phyloP scores from a whole-genome alignment of 2,329 filamentous ascomycete species.

The Verticillium longisporum region DNA sequence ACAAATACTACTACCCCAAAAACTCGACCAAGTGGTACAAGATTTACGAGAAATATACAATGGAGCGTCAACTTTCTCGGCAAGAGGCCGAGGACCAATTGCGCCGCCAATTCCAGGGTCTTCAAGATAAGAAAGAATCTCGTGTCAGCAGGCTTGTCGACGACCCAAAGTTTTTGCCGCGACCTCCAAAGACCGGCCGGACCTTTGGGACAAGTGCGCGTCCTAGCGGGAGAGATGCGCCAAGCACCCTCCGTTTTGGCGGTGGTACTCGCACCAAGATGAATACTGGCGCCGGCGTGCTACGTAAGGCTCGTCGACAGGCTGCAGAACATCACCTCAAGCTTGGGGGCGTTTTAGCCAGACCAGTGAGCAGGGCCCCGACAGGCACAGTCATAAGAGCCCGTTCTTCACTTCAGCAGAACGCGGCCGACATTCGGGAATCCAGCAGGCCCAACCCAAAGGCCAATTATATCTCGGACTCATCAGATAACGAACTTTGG shows the following conservation, averaged over 20 bases:
- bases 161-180: constrained; percentile 34
- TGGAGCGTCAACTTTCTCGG: constrained; percentile 48
- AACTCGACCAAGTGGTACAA: constrained; percentile 69
- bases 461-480: constrained; percentile 33
- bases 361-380: constrained; percentile 1
- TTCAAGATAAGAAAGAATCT: constrained; percentile 50
- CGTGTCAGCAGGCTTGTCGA: constrained; percentile 53
- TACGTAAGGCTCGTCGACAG: constrained; percentile 50
- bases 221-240: constrained; percentile 13
- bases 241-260: constrained; percentile 34
- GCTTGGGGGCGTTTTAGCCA: constrained; percentile 3
- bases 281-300: constrained; percentile 42
- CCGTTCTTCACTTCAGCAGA: constrained; percentile 1
- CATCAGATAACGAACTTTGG: constrained; percentile 11
- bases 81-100: constrained; percentile 54
- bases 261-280: constrained; percentile 45
- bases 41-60: constrained; percentile 65
- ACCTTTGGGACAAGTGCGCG: constrained; percentile 9
- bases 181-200: constrained; percentile 25
- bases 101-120: constrained; percentile 47
- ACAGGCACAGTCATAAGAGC: constrained; percentile 32
- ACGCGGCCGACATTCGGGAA: not conserved
- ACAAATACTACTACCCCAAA: constrained; percentile 57
- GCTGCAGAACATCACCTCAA: constrained; percentile 35
- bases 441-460: constrained; percentile 7